A percentile compares a stretch with the other conserved stretches of the same genome.
phyloP scores from a whole-genome alignment of 108 stramenopile species.

The Cyclotella choctawhatcheeana region DNA sequence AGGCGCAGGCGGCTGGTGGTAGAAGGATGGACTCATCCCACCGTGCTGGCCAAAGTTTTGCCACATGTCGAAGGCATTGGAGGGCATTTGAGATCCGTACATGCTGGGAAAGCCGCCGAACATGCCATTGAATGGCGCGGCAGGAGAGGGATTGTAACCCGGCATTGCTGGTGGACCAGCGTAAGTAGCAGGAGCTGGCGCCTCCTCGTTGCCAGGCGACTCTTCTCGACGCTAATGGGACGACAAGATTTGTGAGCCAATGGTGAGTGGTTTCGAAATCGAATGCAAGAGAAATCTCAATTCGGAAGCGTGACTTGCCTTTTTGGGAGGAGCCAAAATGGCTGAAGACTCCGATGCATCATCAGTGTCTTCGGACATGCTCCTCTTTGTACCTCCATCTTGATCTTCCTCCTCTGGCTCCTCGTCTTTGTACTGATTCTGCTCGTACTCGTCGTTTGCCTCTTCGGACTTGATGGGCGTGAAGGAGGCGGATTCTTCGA shows the following conservation, averaged over 20 bases:
- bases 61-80: slow-evolving; percentile 9
- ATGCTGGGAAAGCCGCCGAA: not conserved
- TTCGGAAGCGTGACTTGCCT: slow-evolving; percentile 8
- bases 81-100: too few relatives aligned
- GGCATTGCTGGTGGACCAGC: not conserved
- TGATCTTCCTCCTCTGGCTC: not conserved
- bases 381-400: not conserved
- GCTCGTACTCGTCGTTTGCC: not conserved
- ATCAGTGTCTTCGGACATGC: not conserved
- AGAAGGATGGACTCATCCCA: not conserved
- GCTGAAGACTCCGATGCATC: slow-evolving; percentile 12
- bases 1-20: not conserved
- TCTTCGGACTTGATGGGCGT: slow-evolving; percentile 3
- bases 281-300: too few relatives aligned
- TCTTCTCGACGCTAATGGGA: slow-evolving; percentile 10
- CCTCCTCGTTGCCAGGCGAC: not conserved
- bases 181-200: not conserved
- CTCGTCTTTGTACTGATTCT: not conserved
- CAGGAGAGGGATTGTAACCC: slow-evolving; percentile 6
- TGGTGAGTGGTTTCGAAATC: too few relatives aligned
- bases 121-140: not conserved
- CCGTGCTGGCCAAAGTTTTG: not conserved
- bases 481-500: not conserved
- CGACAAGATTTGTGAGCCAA: too few relatives aligned
- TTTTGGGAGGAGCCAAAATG: slow-evolving; percentile 4